phyloP scores from a whole-genome alignment of 495 filamentous ascomycete genomes.

The Niebla homalea region DNA sequence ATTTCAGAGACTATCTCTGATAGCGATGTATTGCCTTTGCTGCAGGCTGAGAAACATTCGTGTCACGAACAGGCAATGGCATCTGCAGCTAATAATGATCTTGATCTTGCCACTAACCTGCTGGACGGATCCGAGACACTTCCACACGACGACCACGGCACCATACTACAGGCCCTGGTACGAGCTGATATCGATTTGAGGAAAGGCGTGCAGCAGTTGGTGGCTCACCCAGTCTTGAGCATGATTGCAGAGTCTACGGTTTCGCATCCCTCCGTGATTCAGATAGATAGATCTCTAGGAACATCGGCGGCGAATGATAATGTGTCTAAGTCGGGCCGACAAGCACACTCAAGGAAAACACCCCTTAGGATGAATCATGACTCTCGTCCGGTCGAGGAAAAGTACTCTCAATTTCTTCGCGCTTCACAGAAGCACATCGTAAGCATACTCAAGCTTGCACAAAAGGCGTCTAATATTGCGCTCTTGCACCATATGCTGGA shows the following conservation, averaged over 20 bases:
- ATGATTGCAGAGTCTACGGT: constrained; percentile 85
- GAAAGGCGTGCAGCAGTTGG: constrained; percentile 53
- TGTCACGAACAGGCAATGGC: not conserved
- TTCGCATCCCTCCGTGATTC: constrained; percentile 53
- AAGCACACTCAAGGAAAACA: not conserved
- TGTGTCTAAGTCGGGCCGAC: not conserved
- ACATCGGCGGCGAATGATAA: not conserved
- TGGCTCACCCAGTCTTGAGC: constrained; percentile 71
- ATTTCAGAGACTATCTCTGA: not conserved
- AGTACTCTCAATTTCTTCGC: constrained; percentile 25
- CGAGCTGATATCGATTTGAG: constrained; percentile 44
- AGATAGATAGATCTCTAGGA: not conserved
- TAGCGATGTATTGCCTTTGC: not conserved
- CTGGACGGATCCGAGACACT: constrained; percentile 35
- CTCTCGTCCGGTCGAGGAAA: not conserved
- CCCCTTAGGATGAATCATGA: no score
- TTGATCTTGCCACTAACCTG: constrained; percentile 32
- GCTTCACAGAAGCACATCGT: constrained; percentile 47
- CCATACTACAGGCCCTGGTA: constrained; percentile 37
- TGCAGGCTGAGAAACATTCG: not conserved
- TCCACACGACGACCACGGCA: constrained; percentile 27
- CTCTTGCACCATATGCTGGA: constrained; percentile 40
- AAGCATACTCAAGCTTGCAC: constrained; percentile 41
- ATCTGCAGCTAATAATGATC: constrained; percentile 11
- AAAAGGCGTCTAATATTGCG: constrained; percentile 35